These are phyloP conservation scores for Chlamydomonas sphaeroides DNA, from an alignment of 139 green algal genomes.

Conservation along the genomic window DNA sequence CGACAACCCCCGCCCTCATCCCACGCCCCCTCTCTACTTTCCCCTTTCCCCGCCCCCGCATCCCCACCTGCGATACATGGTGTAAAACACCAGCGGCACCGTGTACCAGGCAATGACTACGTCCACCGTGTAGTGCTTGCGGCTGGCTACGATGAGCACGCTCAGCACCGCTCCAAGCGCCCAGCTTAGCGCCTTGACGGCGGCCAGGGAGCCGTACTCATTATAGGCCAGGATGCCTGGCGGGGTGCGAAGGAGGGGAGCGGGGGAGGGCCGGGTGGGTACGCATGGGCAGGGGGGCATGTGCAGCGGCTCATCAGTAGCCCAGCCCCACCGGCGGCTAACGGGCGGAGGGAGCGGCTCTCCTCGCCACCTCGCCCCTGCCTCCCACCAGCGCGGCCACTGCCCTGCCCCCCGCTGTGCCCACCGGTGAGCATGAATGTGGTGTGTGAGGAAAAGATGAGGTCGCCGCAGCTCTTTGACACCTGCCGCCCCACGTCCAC, in stretches of 20 bases:
- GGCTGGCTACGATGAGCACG: conserved; percentile 87
- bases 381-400: too few species aligned
- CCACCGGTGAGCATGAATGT: conserved; percentile 77
- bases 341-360: too few species aligned
- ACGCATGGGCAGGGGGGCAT: too few species aligned
- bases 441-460: conserved; percentile 93
- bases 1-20: too few species aligned
- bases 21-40: too few species aligned
- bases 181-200: conserved; percentile 69
- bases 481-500: conserved; percentile 73
- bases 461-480: conserved; percentile 87
- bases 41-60: too few species aligned
- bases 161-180: conserved; percentile 56
- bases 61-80: conserved; percentile 72
- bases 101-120: conserved; percentile 85
- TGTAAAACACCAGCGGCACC: conserved; percentile 87
- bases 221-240: conserved; percentile 82
- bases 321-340: too few species aligned
- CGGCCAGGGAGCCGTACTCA: conserved; percentile 74
- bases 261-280: not conserved
- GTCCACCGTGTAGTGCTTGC: conserved; percentile 93
- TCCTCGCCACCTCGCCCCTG: too few species aligned
- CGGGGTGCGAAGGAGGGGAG: conserved; percentile 57
- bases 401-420: too few species aligned
- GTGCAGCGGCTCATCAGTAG: too few species aligned